A percentile compares a stretch with the other conserved stretches of the same genome.
These are phyloP conservation scores for Yamadazyma dushanensis DNA, from an alignment of 1,139 yeast genomes.

Conservation along the genomic window DNA sequence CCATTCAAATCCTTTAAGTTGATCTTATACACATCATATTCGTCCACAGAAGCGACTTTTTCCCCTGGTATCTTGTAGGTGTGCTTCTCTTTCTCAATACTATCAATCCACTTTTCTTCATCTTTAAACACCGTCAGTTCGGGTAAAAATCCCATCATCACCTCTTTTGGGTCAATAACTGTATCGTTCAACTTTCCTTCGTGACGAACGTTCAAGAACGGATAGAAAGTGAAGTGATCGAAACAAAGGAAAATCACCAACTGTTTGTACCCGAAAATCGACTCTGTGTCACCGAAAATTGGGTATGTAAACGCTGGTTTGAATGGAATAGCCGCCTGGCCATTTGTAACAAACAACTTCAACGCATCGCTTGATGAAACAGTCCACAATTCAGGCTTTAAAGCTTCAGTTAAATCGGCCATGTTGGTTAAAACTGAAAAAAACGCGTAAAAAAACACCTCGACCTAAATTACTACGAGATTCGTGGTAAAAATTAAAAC, in stretches of 20 bases:
- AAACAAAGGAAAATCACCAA: constrained; percentile 51
- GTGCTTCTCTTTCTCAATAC: constrained; percentile 49
- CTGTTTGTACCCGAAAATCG: constrained; percentile 80
- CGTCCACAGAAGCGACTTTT: constrained; percentile 32
- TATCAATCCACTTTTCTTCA: constrained; percentile 65
- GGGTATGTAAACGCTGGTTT: constrained; percentile 87
- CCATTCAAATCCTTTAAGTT: constrained; percentile 42
- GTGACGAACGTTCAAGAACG: constrained; percentile 58
- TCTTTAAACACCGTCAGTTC: constrained; percentile 57
- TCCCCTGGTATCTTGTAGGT: constrained; percentile 51
- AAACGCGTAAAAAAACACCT: constrained; percentile 2
- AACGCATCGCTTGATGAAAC: constrained; percentile 65
- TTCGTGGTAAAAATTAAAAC: neutral
- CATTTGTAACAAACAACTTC: constrained; percentile 49
- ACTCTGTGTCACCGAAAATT: constrained; percentile 87
- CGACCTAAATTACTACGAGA: neutral
- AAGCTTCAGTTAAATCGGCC: constrained; percentile 21
- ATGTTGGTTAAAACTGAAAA: constrained; percentile 4
- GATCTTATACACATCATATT: constrained; percentile 38
- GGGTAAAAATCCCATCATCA: constrained; percentile 61
- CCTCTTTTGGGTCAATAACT: constrained; percentile 53
- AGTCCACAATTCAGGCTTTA: constrained; percentile 67
- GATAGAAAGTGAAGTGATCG: constrained; percentile 46
- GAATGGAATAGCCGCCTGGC: constrained; percentile 56
- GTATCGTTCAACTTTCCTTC: constrained; percentile 49